Evolutionary conservation across 768 basidiomycete genomes (phyloP).

Genomic region (Xanthoconium purpureum): DNA sequence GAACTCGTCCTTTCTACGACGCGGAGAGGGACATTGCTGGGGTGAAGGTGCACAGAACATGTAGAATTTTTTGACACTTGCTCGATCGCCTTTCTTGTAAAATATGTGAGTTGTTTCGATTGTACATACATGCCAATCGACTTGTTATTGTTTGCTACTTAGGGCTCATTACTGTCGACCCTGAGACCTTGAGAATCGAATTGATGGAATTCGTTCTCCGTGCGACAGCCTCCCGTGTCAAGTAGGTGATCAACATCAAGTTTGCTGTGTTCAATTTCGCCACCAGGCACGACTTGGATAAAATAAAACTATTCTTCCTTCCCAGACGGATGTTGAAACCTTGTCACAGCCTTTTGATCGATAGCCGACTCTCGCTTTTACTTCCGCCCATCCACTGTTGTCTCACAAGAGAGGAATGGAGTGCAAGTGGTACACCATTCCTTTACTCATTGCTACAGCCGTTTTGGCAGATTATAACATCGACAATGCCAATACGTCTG

Average conservation of each 20-base stretch:
- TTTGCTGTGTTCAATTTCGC: neutral
- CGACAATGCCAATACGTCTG: constrained; percentile 24
- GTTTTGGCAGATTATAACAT: constrained; percentile 22
- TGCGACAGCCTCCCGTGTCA: neutral
- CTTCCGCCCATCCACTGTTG: neutral
- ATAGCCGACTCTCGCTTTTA: neutral
- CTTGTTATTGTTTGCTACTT: neutral
- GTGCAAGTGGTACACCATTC: neutral
- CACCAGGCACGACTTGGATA: neutral
- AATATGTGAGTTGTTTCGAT: neutral
- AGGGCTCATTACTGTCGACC: too few relatives aligned
- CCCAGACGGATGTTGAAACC: neutral
- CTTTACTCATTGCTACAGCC: constrained; percentile 12
- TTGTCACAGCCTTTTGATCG: neutral
- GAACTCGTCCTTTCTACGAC: constrained; percentile 17
- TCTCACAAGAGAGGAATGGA: constrained; percentile 1
- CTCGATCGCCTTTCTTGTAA: neutral
- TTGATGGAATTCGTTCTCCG: too few relatives aligned
- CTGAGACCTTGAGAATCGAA: too few relatives aligned
- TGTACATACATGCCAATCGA: neutral
- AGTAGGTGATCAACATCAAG: neutral
- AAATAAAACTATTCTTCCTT: neutral
- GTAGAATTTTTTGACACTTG: neutral
- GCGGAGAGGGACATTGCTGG: neutral
- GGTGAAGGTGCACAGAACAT: neutral